These are phyloP conservation scores for Hapsidospora chrysogenum DNA, from an alignment of 495 filamentous ascomycete genomes.

Conservation along the genomic window DNA sequence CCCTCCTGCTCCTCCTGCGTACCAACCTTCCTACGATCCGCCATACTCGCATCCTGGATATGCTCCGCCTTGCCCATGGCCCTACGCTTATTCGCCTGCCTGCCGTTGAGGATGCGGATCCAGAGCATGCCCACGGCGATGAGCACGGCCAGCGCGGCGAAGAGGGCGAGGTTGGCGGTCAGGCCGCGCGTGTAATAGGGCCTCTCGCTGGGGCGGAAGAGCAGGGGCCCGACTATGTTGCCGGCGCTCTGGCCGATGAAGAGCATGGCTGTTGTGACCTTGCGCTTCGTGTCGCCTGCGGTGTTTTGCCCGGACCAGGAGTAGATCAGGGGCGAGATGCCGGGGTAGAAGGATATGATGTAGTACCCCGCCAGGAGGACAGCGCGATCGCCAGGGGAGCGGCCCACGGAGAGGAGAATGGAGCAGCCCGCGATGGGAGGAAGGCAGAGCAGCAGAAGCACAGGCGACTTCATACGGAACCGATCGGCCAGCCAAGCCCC, in stretches of 20 bases:
- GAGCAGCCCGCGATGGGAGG: constrained; percentile 40
- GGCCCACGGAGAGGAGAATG: constrained; percentile 34
- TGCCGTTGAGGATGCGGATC: constrained; percentile 28
- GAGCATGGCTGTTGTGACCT: constrained; percentile 38
- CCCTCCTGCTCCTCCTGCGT: constrained; percentile 12
- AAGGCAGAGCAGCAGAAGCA: constrained; percentile 34
- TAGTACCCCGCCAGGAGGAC: constrained; percentile 42
- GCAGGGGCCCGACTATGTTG: constrained; percentile 34
- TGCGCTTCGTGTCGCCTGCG: constrained; percentile 47
- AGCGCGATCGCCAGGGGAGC: constrained; percentile 24
- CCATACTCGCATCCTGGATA: constrained; percentile 9
- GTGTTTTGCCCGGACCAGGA: constrained; percentile 47
- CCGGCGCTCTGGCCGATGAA: constrained; percentile 42
- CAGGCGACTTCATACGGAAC: constrained; percentile 36
- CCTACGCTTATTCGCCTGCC: constrained; percentile 29
- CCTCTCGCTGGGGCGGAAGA: constrained; percentile 36
- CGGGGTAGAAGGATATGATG: constrained; percentile 44
- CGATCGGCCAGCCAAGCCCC: constrained; percentile 36
- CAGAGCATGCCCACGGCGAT: constrained; percentile 22
- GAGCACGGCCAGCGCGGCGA: constrained; percentile 29
- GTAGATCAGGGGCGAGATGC: constrained; percentile 45
- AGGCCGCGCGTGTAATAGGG: constrained; percentile 38
- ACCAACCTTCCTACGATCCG: background rate
- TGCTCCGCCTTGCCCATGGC: constrained; percentile 30
- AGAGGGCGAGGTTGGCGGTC: constrained; percentile 36